Percentiles rank a stretch among this genome's conserved stretches.
Conservation (phyloP, 129 eudicot genomes). For the Flaveria robusta region DNA sequence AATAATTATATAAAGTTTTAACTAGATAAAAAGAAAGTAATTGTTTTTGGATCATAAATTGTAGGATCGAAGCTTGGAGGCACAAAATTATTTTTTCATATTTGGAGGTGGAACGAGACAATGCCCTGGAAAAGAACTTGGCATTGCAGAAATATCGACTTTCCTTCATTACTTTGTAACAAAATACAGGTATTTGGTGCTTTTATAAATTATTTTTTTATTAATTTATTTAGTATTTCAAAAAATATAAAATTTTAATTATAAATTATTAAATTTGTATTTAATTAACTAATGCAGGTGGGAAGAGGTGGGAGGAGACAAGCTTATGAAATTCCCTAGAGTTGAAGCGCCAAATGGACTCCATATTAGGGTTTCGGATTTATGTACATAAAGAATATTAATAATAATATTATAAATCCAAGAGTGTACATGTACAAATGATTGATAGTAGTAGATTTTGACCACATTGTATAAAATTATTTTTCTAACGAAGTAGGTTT, state of each 20-base stretch:
- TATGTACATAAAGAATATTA: slow-evolving; percentile 23
- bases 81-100: slow-evolving; percentile 43
- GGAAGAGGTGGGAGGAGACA: slow-evolving; percentile 92
- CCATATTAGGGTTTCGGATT: slow-evolving; percentile 67
- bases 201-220: not conserved
- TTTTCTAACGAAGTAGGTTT: slow-evolving; percentile 39
- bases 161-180: slow-evolving; percentile 77
- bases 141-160: slow-evolving; percentile 40
- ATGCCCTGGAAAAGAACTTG: slow-evolving; percentile 75
- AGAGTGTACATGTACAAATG: slow-evolving; percentile 38
- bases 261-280: not conserved
- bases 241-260: not conserved
- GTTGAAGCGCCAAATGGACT: slow-evolving; percentile 98
- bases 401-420: slow-evolving; percentile 34
- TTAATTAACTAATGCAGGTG: slow-evolving; percentile 52
- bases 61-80: slow-evolving; percentile 62
- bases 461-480: slow-evolving; percentile 38
- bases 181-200: slow-evolving; percentile 47
- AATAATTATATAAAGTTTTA: not conserved
- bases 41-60: not conserved
- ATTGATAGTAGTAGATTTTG: slow-evolving; percentile 40
- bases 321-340: slow-evolving; percentile 89
- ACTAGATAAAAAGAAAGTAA: not conserved
- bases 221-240: not conserved
- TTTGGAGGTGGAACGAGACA: slow-evolving; percentile 64